Percentiles rank a stretch among this genome's conserved stretches.
Evolutionary conservation across 495 filamentous ascomycete genomes (phyloP).

Genomic region (Neurospora sp.): DNA sequence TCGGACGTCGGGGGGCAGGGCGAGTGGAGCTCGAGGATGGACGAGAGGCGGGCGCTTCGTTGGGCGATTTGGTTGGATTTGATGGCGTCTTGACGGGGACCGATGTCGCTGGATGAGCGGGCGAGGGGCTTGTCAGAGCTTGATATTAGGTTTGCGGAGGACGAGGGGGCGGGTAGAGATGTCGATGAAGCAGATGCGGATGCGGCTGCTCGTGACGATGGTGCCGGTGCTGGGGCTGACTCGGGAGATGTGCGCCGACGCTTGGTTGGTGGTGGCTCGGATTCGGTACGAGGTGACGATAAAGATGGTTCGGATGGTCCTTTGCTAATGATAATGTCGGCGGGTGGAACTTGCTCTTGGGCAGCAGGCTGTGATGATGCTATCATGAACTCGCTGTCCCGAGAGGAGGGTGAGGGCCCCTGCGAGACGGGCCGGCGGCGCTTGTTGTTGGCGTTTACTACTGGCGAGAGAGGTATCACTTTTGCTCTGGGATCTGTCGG

Average conservation of each 20-base stretch:
- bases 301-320: not conserved
- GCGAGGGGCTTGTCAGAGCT: constrained; percentile 5
- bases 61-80: not conserved
- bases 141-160: not conserved
- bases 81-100: constrained; percentile 11
- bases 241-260: constrained; percentile 5
- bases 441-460: not conserved
- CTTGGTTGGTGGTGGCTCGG: constrained; percentile 26
- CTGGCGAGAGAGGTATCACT: constrained; percentile 11
- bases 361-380: not conserved
- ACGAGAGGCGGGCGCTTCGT: not conserved
- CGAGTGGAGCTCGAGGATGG: constrained; percentile 24
- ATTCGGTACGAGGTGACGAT: constrained; percentile 20
- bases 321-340: not conserved
- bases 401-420: not conserved
- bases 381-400: not conserved
- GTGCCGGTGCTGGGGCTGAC: not conserved
- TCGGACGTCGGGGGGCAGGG: constrained; percentile 21
- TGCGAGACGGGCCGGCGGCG: not conserved
- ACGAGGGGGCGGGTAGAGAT: constrained; percentile 11
- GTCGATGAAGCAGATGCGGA: constrained; percentile 29
- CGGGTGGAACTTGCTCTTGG: not conserved
- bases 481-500: not conserved
- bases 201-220: constrained; percentile 15
- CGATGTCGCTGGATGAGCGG: constrained; percentile 30